Evolutionary conservation across 169 alveolate genomes (phyloP), one percentile per base, ranked within the genome.

Genomic region (Plasmodium inui): DNA sequence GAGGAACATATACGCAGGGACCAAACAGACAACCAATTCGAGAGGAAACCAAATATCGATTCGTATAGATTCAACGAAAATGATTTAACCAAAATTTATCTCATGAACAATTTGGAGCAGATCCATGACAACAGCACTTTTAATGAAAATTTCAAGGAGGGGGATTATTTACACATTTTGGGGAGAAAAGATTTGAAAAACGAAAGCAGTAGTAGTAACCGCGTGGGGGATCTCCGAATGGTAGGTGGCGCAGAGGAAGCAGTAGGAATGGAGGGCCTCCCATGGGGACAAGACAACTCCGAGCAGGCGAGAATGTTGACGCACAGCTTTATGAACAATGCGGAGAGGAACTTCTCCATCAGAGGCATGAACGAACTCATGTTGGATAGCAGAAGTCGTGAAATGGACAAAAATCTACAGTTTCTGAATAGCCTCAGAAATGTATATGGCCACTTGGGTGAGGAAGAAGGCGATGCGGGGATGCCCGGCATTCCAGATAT

Each of bases 121-220:
- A n/a, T 22, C 22, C 83, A 74, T 39, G 85, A 86, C 22, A 55
- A 50, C 30, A 70, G 17, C 12, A 39, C 53, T 19, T 70, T 70
- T 70, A 22, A 37, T 44, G 92, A 83, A 70, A 71, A 83, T 70
- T 83, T 70, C 5, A 41, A 70, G 30, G 72, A 70, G 30, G n/a
- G 44, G 3, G 82, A 83, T 26, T 83, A 83, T 83, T 67, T 67
- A 14, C 28, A 71, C 22, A 6, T 67, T 8, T 83, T 34, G 53
- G 76, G 53, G n/a, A 83, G 50, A 83, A 83, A 61, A 85, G 30
- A 32, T 72, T 19, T 85, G 19, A 85, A 50, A 50, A 55, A 28
- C 34, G 41, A 12, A 50, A 72, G 37, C 41, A 26, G 57, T 73
- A 85, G 26, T 19, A 28, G n/a, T 26, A 26, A 67, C 76, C 12